A percentile compares a stretch with the other conserved stretches of the same genome.
These are phyloP conservation scores for Selaginella moellendorffii DNA, from an alignment of 75 land plant genomes.

Conservation along the genomic window DNA sequence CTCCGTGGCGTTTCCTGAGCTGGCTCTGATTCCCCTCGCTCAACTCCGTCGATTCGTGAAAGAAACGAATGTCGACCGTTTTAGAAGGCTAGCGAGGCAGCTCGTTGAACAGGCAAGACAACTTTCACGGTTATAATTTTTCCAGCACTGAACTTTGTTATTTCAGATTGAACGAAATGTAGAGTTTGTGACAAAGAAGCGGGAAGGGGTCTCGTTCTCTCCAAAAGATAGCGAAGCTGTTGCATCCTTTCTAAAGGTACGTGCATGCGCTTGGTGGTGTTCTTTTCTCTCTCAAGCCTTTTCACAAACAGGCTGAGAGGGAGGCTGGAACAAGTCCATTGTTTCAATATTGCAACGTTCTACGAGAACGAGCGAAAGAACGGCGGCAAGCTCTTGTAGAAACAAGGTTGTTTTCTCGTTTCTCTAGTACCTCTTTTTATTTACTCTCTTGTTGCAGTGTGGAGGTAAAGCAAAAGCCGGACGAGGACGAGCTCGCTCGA, in stretches of 20 bases:
- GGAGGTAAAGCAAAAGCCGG: not conserved
- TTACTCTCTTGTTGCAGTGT: not conserved
- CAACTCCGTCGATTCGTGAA: slow-evolving; percentile 64
- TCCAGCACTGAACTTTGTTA: not conserved
- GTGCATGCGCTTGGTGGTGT: not conserved
- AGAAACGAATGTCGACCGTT: slow-evolving; percentile 66
- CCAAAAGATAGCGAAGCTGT: slow-evolving; percentile 67
- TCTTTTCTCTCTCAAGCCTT: not conserved
- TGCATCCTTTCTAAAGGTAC: slow-evolving; percentile 67
- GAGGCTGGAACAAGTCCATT: slow-evolving; percentile 47
- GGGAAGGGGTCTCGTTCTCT: slow-evolving; percentile 39
- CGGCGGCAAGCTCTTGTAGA: slow-evolving; percentile 10
- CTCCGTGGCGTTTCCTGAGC: slow-evolving; percentile 83
- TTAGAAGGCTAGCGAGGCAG: slow-evolving; percentile 57
- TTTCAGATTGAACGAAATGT: slow-evolving; percentile 58
- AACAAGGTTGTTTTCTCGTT: not conserved
- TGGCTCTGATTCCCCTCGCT: slow-evolving; percentile 63
- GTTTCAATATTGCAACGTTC: slow-evolving; percentile 33
- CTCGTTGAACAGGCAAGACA: slow-evolving; percentile 61
- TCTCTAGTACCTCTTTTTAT: not conserved
- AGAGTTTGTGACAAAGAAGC: slow-evolving; percentile 46
- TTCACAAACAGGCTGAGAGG: slow-evolving; percentile 48
- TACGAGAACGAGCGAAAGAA: slow-evolving; percentile 44
- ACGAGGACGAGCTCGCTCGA: not conserved
- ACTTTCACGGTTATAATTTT: not conserved